A percentile compares a stretch with the other conserved stretches of the same genome.
Conservation (phyloP, 768 basidiomycete species). For the Pleurotus sapidus region DNA sequence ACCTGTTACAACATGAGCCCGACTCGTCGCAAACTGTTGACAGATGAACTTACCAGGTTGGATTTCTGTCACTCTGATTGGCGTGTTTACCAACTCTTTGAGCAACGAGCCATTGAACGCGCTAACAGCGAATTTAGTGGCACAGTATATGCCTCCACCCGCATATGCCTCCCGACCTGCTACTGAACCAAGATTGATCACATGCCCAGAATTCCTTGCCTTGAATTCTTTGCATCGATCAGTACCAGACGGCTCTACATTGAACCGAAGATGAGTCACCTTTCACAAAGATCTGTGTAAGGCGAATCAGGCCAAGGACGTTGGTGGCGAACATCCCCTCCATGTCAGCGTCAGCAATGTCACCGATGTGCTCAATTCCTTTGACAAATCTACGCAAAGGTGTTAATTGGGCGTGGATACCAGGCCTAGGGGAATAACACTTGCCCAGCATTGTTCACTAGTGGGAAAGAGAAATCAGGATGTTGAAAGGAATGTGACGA, state of each 20-base stretch:
- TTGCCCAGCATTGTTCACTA: constrained; percentile 73
- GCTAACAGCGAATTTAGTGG: constrained; percentile 83
- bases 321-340: constrained; percentile 82
- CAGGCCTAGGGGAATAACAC: neutral
- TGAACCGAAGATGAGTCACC: constrained; percentile 27
- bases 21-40: constrained; percentile 1
- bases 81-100: constrained; percentile 88
- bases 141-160: constrained; percentile 91
- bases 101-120: constrained; percentile 84
- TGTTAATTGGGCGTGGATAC: too few relatives aligned
- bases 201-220: constrained; percentile 71
- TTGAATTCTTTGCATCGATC: constrained; percentile 61
- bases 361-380: constrained; percentile 85
- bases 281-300: constrained; percentile 74
- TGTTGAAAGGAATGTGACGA: constrained; percentile 12
- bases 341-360: constrained; percentile 72
- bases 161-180: constrained; percentile 87
- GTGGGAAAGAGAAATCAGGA: neutral
- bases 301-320: constrained; percentile 80
- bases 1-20: constrained; percentile 31
- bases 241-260: neutral
- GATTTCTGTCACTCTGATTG: constrained; percentile 92
- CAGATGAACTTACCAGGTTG: constrained; percentile 67
- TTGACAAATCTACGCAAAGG: constrained; percentile 48
- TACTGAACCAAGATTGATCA: constrained; percentile 95